These are phyloP conservation scores for Sporisorium reilianum DNA, from an alignment of 1,284 basidiomycete genomes.

Conservation along the genomic window DNA sequence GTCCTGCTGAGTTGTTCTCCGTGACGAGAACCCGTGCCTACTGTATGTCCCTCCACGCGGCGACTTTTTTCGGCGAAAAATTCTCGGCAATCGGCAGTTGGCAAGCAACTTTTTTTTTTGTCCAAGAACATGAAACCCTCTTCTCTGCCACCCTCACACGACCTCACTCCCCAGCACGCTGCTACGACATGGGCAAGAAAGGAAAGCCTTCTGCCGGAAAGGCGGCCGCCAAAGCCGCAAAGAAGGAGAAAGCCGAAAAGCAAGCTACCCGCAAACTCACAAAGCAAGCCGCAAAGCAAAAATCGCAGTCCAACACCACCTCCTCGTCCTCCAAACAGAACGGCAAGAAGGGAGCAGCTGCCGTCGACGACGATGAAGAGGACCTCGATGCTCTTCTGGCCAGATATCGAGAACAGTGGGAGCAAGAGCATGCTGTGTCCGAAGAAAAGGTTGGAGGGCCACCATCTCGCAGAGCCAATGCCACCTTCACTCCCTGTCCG, in stretches of 20 bases:
- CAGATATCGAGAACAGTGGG: conserved; percentile 63
- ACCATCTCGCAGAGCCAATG: conserved; percentile 65
- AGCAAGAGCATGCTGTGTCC: conserved; percentile 57
- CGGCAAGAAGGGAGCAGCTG: conserved; percentile 46
- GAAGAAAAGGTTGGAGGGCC: conserved; percentile 63
- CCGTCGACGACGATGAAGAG: conserved; percentile 61
- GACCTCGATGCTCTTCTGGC: conserved; percentile 66
- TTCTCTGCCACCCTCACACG: background rate
- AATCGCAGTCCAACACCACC: conserved; percentile 18
- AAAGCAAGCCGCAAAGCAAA: conserved; percentile 55
- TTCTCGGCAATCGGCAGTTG: conserved; percentile 19
- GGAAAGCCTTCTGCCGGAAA: conserved; percentile 62
- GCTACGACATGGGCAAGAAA: conserved; percentile 63
- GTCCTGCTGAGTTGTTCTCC: background rate
- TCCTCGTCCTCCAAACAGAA: conserved; percentile 30
- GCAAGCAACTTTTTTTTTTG: conserved; percentile 12
- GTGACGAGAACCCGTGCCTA: background rate
- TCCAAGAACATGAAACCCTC: conserved; percentile 1
- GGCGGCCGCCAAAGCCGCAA: conserved; percentile 65
- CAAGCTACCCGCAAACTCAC: conserved; percentile 61
- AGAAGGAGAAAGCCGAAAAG: conserved; percentile 68
- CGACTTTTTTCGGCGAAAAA: conserved; percentile 5
- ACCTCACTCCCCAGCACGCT: background rate
- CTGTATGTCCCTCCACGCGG: background rate
- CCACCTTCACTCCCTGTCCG: conserved; percentile 67